Conservation (phyloP, 2,329 filamentous ascomycete genomes). For the Colletotrichum sansevieriae region DNA sequence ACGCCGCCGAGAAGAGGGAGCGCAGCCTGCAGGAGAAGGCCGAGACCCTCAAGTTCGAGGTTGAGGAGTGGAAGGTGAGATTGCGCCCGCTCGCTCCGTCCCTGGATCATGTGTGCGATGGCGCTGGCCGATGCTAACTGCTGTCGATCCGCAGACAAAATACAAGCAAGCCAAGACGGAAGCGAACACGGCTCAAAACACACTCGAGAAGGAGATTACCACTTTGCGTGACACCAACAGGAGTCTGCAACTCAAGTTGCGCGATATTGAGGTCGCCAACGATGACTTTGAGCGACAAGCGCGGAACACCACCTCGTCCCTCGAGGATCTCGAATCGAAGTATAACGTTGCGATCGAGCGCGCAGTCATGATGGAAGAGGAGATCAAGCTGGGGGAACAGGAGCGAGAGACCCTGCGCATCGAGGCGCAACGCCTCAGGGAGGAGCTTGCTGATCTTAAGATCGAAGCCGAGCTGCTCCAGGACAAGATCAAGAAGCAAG, state of each 20-base stretch:
- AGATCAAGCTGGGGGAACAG: slow-evolving; percentile 90
- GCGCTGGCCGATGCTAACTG: slow-evolving; percentile 32
- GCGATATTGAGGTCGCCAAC: slow-evolving; percentile 97
- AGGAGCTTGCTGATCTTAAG: slow-evolving; percentile 92
- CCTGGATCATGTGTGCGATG: not conserved
- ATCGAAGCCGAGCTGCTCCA: slow-evolving; percentile 95
- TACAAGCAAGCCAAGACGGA: slow-evolving; percentile 95
- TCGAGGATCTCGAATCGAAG: slow-evolving; percentile 97
- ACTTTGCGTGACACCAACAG: slow-evolving; percentile 87
- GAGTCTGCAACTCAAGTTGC: slow-evolving; percentile 83
- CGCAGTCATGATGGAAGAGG: slow-evolving; percentile 93
- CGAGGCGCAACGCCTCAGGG: slow-evolving; percentile 88
- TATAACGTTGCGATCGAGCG: slow-evolving; percentile 96
- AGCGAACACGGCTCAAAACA: slow-evolving; percentile 84
- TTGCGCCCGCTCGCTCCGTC: not conserved
- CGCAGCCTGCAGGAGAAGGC: slow-evolving; percentile 87
- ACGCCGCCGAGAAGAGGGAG: slow-evolving; percentile 94
- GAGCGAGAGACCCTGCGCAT: slow-evolving; percentile 92
- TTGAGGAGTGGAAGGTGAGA: slow-evolving; percentile 93
- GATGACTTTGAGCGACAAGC: slow-evolving; percentile 98
- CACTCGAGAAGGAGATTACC: slow-evolving; percentile 95
- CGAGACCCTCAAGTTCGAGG: slow-evolving; percentile 86
- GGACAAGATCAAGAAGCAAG: slow-evolving; percentile 87
- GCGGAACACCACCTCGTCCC: slow-evolving; percentile 92
- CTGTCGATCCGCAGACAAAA: slow-evolving; percentile 74